Base-by-base conservation (phyloP, 2,329 filamentous ascomycete genomes). In the Samsoniella hepiali region DNA sequence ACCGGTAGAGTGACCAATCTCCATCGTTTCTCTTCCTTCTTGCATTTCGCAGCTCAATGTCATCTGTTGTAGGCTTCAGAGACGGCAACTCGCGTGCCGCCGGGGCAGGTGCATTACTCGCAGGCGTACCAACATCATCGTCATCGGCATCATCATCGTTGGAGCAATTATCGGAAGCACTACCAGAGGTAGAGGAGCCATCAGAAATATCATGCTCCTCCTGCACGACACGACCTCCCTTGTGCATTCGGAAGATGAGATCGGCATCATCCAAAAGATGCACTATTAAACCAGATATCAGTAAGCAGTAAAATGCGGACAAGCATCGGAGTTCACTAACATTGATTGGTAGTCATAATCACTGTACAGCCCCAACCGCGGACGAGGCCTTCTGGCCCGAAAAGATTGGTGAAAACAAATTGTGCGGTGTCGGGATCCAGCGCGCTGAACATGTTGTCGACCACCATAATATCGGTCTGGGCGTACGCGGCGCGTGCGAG, bases 391-490 rank as follows among this genome's bases (percentile, higher is more conserved):
- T n/a, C 2, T 3, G 4, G 5, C 2, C 54, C 62, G 17, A 63
- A 54, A 5, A 63, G 9, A 9, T 38, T 31, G 31, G 4, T 15
- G 7, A 63, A 36, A 22, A 63, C 32, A 17, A n/a, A 7, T 9
- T 8, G 11, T 3, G 62, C 34, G 6, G 62, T 63, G 3, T 36
- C 27, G 2, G 55, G 17, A 29, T 63, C 62, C 32, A 62, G 11
- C 0, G 58, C 42, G 13, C 63, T 64, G 5, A 64, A 47, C 1
- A 62, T n/a, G n/a, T 64, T 58, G 15, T 64, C 63, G 11, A 64
- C 6, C 6, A 64, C 51, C 5, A 64, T 17, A 1, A 64, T 32
- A 3, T 49, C 38, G 2, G 32, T 5, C 4, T 54, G 42, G 1
- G 38, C n/a, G 10, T 61, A 64, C 5, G 62, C 9, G 7, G 58